Conservation (phyloP, 805 yeast species). For the Priceomyces fermenticarens region DNA sequence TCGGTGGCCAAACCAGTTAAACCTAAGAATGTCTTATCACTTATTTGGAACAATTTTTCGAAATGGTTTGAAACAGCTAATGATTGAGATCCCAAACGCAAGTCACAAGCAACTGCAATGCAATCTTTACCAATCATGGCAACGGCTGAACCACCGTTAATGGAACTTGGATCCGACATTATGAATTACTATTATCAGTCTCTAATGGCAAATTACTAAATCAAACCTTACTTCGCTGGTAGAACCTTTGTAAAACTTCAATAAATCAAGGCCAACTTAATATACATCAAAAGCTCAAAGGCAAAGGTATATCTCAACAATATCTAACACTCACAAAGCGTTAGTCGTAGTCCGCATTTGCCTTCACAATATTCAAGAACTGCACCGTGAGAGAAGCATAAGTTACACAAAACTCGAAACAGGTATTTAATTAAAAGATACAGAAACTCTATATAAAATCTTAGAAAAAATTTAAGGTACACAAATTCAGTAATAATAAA, state of each 20-base stretch:
- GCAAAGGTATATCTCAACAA: too few relatives aligned
- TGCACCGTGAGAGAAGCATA: too few relatives aligned
- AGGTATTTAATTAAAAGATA: too few relatives aligned
- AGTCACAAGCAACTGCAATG: conserved; percentile 95
- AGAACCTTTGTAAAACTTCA: neutral
- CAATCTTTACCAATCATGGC: conserved; percentile 99
- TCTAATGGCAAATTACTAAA: neutral
- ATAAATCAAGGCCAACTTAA: neutral
- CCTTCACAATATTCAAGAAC: too few relatives aligned
- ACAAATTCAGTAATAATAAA: too few relatives aligned
- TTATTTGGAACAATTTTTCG: conserved; percentile 86
- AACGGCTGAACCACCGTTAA: conserved; percentile 92
- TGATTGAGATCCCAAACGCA: conserved; percentile 91
- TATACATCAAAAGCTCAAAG: neutral
- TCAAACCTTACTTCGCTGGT: neutral
- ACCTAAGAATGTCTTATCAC: conserved; percentile 78
- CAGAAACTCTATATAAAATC: too few relatives aligned
- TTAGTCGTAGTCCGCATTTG: too few relatives aligned
- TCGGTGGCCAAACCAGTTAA: conserved; percentile 95
- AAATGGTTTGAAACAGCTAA: conserved; percentile 89
- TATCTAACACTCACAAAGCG: too few relatives aligned
- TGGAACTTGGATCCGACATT: conserved; percentile 78
- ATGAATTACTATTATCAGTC: neutral
- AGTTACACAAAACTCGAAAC: too few relatives aligned
- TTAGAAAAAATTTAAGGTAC: too few relatives aligned